Percentiles rank a stretch among this genome's conserved stretches.
These are phyloP conservation scores for Lachancea sp. DNA, from an alignment of 805 yeast species.

Conservation along the genomic window DNA sequence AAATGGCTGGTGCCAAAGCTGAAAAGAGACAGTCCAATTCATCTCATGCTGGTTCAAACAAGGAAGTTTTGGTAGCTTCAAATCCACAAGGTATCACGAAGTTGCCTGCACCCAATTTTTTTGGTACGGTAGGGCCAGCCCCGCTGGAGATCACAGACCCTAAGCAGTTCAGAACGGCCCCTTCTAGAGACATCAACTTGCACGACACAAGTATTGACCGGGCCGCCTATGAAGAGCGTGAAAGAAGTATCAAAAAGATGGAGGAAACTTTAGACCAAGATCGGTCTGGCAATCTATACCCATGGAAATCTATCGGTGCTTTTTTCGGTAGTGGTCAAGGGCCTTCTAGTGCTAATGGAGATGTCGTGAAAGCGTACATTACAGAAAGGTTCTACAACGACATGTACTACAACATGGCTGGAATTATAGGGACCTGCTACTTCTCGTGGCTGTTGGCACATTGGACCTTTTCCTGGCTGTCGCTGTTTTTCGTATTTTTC, in stretches of 20 bases:
- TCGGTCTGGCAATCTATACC: slow-evolving; percentile 21
- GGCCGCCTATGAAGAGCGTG: slow-evolving; percentile 15
- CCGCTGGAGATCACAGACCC: slow-evolving; percentile 29
- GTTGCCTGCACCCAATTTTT: slow-evolving; percentile 22
- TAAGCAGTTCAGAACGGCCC: slow-evolving; percentile 15
- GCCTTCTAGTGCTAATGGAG: slow-evolving; percentile 22
- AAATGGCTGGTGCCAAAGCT: slow-evolving; percentile 4
- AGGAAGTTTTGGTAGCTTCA: slow-evolving; percentile 20
- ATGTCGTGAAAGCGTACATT: slow-evolving; percentile 50
- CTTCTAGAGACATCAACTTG: slow-evolving; percentile 24
- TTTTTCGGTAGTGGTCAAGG: slow-evolving; percentile 21
- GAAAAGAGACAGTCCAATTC: slow-evolving; percentile 5
- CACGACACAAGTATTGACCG: slow-evolving; percentile 29
- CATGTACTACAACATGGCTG: slow-evolving; percentile 60
- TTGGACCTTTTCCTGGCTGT: slow-evolving; percentile 57
- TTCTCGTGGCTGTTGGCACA: slow-evolving; percentile 64
- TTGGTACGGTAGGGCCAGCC: slow-evolving; percentile 27
- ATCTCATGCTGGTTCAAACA: slow-evolving; percentile 1
- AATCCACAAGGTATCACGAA: slow-evolving; percentile 18
- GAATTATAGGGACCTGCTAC: slow-evolving; percentile 63
- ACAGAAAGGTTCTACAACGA: slow-evolving; percentile 66
- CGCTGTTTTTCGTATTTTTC: slow-evolving; percentile 52
- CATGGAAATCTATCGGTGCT: slow-evolving; percentile 35
- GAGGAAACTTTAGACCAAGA: slow-evolving; percentile 13
- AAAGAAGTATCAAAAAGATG: slow-evolving; percentile 14